phyloP scores from a whole-genome alignment of 129 eudicot genomes.

The Lonicera japonica region DNA sequence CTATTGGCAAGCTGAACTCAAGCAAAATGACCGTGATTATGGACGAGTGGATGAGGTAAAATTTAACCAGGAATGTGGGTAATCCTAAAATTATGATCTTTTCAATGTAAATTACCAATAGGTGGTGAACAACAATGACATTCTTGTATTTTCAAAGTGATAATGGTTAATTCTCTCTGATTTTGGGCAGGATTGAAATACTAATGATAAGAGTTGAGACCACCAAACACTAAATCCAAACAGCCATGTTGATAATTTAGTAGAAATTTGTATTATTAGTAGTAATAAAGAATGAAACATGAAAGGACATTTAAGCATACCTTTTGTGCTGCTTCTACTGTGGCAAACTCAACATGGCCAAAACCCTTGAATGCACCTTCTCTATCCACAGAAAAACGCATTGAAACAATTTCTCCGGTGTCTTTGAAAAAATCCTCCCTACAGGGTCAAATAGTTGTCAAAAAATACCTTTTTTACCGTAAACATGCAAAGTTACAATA shows the following conservation, averaged over 20 bases:
- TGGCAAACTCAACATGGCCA: slow-evolving; percentile 75
- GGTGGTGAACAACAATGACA: too few relatives aligned
- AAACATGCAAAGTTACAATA: neutral
- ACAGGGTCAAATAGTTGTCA: slow-evolving; percentile 14
- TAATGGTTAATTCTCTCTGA: too few relatives aligned
- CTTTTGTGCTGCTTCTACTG: slow-evolving; percentile 75
- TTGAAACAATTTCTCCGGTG: slow-evolving; percentile 61
- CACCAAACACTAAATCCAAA: neutral
- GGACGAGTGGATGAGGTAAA: too few relatives aligned
- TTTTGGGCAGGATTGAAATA: too few relatives aligned
- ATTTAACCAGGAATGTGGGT: too few relatives aligned
- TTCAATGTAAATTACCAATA: too few relatives aligned
- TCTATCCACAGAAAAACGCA: slow-evolving; percentile 49
- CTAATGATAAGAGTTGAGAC: neutral
- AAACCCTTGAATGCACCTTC: slow-evolving; percentile 67
- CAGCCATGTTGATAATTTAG: neutral
- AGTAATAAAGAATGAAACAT: neutral
- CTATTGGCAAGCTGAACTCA: too few relatives aligned
- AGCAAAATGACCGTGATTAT: too few relatives aligned
- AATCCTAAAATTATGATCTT: too few relatives aligned
- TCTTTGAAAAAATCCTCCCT: slow-evolving; percentile 68
- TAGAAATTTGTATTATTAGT: neutral
- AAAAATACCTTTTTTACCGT: neutral
- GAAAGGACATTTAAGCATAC: slow-evolving; percentile 19
- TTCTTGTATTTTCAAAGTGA: too few relatives aligned